Conservation (phyloP, 352 stramenopile species). For the Plasmopara muralis region DNA sequence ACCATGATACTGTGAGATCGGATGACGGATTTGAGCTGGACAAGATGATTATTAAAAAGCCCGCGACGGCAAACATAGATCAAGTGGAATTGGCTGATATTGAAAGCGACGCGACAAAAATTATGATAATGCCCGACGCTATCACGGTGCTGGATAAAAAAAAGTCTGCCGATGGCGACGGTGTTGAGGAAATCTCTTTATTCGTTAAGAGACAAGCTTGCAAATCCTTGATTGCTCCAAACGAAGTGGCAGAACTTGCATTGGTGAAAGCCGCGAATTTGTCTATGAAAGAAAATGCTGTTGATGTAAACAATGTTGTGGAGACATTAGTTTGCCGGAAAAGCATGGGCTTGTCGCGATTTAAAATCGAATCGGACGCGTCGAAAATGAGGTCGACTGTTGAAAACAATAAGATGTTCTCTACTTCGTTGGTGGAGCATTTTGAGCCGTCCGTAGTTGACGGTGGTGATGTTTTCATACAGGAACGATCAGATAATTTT, state of each 20-base stretch:
- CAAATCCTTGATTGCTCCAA: background rate
- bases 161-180: conserved; percentile 3
- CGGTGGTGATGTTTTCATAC: background rate
- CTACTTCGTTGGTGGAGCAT: background rate
- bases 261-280: conserved; percentile 2
- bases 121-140: background rate
- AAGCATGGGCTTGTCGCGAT: conserved; percentile 13
- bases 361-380: conserved; percentile 2
- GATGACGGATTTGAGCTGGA: conserved; percentile 2
- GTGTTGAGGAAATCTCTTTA: background rate
- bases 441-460: conserved; percentile 1
- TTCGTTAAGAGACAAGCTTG: background rate
- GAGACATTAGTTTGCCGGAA: conserved; percentile 21
- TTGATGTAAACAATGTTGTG: conserved; percentile 11
- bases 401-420: background rate
- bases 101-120: conserved; percentile 1
- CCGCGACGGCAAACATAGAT: background rate
- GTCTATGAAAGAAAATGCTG: background rate
- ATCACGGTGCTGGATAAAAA: background rate
- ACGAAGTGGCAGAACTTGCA: conserved; percentile 3
- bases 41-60: background rate
- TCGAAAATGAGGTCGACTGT: conserved; percentile 27
- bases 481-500: too few relatives aligned
- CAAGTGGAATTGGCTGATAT: background rate
- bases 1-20: background rate